Evolutionary conservation across 1,139 yeast genomes (phyloP).

Genomic region (Pichia sp.): DNA sequence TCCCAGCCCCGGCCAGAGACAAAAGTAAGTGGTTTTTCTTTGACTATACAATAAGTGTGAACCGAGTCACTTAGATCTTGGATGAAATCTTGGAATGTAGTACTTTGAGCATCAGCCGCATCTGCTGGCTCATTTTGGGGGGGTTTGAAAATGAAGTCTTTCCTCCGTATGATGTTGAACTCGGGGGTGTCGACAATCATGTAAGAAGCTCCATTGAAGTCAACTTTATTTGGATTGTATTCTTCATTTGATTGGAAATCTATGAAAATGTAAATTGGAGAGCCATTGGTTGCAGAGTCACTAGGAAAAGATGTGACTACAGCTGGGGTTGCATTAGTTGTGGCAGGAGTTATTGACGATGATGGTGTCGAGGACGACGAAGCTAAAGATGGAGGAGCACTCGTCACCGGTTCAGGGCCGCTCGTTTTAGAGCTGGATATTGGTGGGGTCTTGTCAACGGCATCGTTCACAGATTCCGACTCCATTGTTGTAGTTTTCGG

Average conservation of each 20-base stretch:
- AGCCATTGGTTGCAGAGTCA: neutral
- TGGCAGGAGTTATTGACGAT: neutral
- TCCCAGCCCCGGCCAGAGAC: slow-evolving; percentile 65
- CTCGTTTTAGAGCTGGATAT: neutral
- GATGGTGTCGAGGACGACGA: slow-evolving; percentile 2
- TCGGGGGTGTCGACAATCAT: slow-evolving; percentile 2
- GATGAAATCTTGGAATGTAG: slow-evolving; percentile 8
- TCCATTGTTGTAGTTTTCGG: neutral
- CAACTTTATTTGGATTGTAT: slow-evolving; percentile 6
- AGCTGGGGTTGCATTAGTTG: neutral
- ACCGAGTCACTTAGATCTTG: slow-evolving; percentile 12
- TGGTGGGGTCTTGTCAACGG: neutral
- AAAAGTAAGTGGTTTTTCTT: slow-evolving; percentile 49
- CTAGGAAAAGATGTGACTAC: neutral
- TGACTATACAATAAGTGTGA: slow-evolving; percentile 7
- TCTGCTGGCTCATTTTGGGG: neutral
- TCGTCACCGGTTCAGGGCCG: neutral
- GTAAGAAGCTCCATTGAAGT: slow-evolving; percentile 7
- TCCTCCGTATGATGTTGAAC: neutral
- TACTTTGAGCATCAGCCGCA: neutral
- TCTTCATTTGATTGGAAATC: slow-evolving; percentile 7
- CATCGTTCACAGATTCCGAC: neutral
- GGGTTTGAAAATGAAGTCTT: neutral
- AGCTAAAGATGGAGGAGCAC: neutral
- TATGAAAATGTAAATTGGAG: slow-evolving; percentile 7